Percentiles rank a stretch among this genome's conserved stretches.
phyloP scores from a whole-genome alignment of 352 stramenopile genomes.

The Globisporangium paroecandrum region DNA sequence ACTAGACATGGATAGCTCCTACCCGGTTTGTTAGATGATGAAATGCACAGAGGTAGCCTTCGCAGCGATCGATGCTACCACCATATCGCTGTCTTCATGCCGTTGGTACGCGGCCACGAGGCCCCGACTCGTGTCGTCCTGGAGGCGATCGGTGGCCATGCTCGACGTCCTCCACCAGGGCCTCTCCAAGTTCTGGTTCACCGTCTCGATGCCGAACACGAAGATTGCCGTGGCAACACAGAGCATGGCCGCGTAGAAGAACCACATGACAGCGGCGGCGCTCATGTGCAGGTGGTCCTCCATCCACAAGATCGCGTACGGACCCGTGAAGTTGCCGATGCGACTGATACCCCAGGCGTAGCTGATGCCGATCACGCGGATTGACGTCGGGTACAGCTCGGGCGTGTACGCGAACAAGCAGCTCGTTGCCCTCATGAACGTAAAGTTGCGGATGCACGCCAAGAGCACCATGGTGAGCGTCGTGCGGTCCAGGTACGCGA shows the following conservation, averaged over 20 bases:
- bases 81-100: not conserved
- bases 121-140: not conserved
- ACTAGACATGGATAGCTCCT: too few relatives aligned
- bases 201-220: slow-evolving; percentile 1
- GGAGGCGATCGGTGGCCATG: not conserved
- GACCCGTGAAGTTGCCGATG: slow-evolving; percentile 26
- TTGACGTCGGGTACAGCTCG: slow-evolving; percentile 39
- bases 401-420: slow-evolving; percentile 31
- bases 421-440: slow-evolving; percentile 22
- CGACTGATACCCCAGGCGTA: slow-evolving; percentile 22
- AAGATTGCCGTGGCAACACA: slow-evolving; percentile 7
- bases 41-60: too few relatives aligned
- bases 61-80: too few relatives aligned
- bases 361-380: slow-evolving; percentile 33
- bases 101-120: not conserved
- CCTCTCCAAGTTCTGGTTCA: slow-evolving; percentile 3
- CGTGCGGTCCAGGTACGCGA: slow-evolving; percentile 16
- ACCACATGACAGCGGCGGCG: not conserved
- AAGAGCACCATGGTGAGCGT: slow-evolving; percentile 5
- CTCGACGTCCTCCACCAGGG: not conserved
- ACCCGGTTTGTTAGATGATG: too few relatives aligned
- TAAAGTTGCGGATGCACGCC: not conserved
- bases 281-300: slow-evolving; percentile 20
- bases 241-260: slow-evolving; percentile 16
- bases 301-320: slow-evolving; percentile 26